Base-by-base conservation (phyloP, 176 grass and related monocot genomes). In the Alopecurus myosuroides region DNA sequence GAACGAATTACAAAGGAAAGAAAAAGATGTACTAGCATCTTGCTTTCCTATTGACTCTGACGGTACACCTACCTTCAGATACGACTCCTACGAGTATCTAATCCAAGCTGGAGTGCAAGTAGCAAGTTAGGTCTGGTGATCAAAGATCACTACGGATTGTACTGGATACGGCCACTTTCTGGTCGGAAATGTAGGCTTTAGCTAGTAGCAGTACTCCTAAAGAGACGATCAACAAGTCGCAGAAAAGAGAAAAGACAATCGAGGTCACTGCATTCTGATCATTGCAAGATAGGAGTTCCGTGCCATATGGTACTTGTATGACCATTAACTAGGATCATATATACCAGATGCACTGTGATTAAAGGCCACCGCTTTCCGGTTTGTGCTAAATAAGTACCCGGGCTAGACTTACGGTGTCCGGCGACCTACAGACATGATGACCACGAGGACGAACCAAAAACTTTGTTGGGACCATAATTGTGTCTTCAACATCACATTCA, bases 31-130 rank as follows among this genome's bases (percentile, higher is more conserved):
- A 35, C n/a, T n/a, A 26, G 56, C 80, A 79, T 75, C 74, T 68
- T 67, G 17, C 67, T 79, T 86, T 82, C 31, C 17, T 61, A 13
- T 74, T 49, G 88, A 87, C 36, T 48, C 56, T 36, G 78, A 87
- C 70, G 44, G 80, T 57, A 25, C 79, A 90, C 80, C 88, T 40
- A 87, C 74, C 65, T 11, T 74, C 1, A 44, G 84, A 31, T 70
- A 82, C 64, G 72, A 29, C 28, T 22, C 62, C 62, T 82, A 58
- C 84, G 45, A 46, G 52, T 83, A 83, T 73, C 75, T 67, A 90
- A 73, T 86, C 37, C 42, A 12, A 78, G 52, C 70, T 5, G 3
- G 7, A 48, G 14, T 48, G 14, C 45, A 58, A 1, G 14, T 11
- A 58, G 39, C 12, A 80, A 80, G 58, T 74, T 50, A 50, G 25